phyloP scores from a whole-genome alignment of 2,329 filamentous ascomycete genomes.

The Calonectria multiphialidica region DNA sequence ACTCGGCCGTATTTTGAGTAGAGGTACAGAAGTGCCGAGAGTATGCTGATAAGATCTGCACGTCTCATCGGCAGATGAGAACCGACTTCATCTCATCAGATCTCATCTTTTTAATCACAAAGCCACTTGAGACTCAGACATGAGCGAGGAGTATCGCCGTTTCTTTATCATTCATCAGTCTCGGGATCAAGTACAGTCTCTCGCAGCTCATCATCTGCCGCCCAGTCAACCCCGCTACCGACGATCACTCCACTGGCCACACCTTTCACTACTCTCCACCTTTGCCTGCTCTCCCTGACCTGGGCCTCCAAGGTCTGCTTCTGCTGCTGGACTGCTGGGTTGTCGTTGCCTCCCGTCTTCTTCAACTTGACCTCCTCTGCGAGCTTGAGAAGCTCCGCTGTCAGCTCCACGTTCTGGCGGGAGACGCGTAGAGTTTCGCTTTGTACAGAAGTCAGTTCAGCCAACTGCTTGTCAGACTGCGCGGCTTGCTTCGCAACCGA shows the following conservation, averaged over 20 bases:
- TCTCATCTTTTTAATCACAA: not conserved
- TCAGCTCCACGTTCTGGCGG: slow-evolving; percentile 72
- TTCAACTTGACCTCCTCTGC: slow-evolving; percentile 67
- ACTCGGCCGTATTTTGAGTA: not conserved
- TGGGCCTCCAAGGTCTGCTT: slow-evolving; percentile 70
- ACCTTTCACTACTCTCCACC: slow-evolving; percentile 82
- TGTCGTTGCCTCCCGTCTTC: slow-evolving; percentile 65
- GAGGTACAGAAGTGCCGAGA: not conserved
- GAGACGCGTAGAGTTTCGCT: slow-evolving; percentile 68
- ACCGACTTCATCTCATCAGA: not conserved
- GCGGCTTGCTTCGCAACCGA: slow-evolving; percentile 71
- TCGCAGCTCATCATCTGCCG: slow-evolving; percentile 73
- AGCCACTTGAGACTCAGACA: not conserved
- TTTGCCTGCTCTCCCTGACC: slow-evolving; percentile 71
- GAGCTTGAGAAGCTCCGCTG: slow-evolving; percentile 72
- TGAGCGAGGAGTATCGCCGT: slow-evolving; percentile 14
- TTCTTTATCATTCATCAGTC: slow-evolving; percentile 51
- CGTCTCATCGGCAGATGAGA: slow-evolving; percentile 8
- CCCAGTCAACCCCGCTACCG: slow-evolving; percentile 88
- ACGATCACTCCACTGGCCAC: slow-evolving; percentile 83
- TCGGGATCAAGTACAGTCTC: slow-evolving; percentile 80
- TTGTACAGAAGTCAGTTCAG: slow-evolving; percentile 68
- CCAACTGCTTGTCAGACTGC: slow-evolving; percentile 62
- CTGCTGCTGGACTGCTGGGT: slow-evolving; percentile 65
- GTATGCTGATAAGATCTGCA: not conserved